phyloP scores from a whole-genome alignment of 2,329 filamentous ascomycete species.

The Fusarium beomiforme region DNA sequence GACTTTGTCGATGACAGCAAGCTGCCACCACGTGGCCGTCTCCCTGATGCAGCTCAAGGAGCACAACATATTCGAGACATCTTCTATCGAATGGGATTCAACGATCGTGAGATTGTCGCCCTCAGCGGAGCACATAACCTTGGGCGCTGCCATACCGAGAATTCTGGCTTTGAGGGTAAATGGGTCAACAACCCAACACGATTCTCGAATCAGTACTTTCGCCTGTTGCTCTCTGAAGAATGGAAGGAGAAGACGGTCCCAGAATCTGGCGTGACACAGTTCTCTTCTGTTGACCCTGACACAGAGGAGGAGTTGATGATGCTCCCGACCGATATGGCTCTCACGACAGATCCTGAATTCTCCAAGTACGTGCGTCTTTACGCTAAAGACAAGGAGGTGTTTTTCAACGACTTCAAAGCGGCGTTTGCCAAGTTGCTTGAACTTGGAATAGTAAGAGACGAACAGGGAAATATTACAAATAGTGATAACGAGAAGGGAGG shows the following conservation, averaged over 20 bases:
- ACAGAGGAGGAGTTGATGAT: slow-evolving; percentile 15
- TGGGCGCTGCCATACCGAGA: slow-evolving; percentile 3
- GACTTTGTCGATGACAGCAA: slow-evolving; percentile 5
- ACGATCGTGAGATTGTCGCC: background rate
- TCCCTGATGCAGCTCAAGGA: slow-evolving; percentile 4
- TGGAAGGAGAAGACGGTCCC: slow-evolving; percentile 4
- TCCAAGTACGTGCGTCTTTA: background rate
- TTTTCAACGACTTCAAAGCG: background rate
- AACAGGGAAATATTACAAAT: background rate
- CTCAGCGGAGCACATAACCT: slow-evolving; percentile 9
- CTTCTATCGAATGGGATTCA: slow-evolving; percentile 10
- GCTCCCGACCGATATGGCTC: slow-evolving; percentile 4
- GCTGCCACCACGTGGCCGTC: slow-evolving; percentile 7
- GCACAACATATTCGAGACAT: slow-evolving; percentile 1
- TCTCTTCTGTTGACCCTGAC: background rate
- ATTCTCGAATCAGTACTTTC: slow-evolving; percentile 14
- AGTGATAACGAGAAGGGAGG: slow-evolving; percentile 4
- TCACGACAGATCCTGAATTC: slow-evolving; percentile 4
- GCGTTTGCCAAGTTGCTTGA: slow-evolving; percentile 2
- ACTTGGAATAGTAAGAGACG: background rate
- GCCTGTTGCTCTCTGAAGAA: background rate
- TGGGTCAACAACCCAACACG: slow-evolving; percentile 12
- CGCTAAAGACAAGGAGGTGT: background rate
- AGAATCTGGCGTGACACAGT: background rate
- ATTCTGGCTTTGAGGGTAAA: slow-evolving; percentile 3